A percentile compares a stretch with the other conserved stretches of the same genome.
phyloP scores from a whole-genome alignment of 768 basidiomycete species.

The Dioszegia aurantiaca region DNA sequence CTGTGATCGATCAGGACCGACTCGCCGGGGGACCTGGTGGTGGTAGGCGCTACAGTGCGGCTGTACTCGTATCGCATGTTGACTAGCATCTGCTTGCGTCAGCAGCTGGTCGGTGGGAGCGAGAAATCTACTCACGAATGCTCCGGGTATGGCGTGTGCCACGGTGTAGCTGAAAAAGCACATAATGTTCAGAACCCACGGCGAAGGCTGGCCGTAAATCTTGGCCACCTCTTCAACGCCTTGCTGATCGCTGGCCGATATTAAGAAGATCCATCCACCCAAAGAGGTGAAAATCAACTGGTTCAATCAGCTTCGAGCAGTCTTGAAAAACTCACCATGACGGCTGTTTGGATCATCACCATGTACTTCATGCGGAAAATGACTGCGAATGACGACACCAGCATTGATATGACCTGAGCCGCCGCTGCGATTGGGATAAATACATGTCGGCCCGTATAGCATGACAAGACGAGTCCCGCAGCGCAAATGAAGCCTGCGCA shows the following conservation, averaged over 20 bases:
- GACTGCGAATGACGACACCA: background rate
- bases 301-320: too few species aligned
- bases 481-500: conserved; percentile 1
- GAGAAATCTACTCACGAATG: conserved; percentile 5
- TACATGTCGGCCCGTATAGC: background rate
- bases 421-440: background rate
- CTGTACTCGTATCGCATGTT: conserved; percentile 10
- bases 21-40: background rate
- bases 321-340: conserved; percentile 4
- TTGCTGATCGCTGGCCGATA: too few species aligned
- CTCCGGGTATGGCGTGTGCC: background rate
- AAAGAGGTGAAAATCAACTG: too few species aligned
- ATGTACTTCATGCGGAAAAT: background rate
- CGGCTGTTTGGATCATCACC: background rate
- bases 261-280: too few species aligned
- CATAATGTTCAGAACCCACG: background rate
- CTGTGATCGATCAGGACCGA: conserved; percentile 1
- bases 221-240: too few species aligned
- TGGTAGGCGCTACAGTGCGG: background rate
- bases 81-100: conserved; percentile 5
- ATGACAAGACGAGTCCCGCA: background rate
- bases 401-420: background rate
- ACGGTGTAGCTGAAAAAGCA: background rate
- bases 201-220: background rate
- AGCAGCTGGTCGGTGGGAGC: too few species aligned